These are phyloP conservation scores for Solanum hybrid DNA, from an alignment of 305 asterid genomes.

Conservation along the genomic window DNA sequence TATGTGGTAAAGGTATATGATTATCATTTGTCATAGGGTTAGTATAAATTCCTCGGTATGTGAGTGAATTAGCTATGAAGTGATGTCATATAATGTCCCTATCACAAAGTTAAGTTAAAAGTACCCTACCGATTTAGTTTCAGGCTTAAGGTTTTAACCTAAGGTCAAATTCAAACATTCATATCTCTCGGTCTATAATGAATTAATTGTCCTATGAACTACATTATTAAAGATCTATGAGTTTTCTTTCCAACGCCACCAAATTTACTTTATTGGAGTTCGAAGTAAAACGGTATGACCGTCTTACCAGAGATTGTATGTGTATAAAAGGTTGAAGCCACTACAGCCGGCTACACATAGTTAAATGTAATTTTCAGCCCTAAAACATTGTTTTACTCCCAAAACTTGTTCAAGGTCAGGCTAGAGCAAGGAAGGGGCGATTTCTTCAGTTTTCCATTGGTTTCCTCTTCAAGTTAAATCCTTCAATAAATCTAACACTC, in stretches of 20 bases:
- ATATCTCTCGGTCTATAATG: background rate
- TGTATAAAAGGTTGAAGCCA: background rate
- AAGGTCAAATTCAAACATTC: background rate
- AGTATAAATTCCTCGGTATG: background rate
- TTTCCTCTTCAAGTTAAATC: background rate
- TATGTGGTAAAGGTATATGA: background rate
- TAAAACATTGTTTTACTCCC: background rate
- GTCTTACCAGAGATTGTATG: background rate
- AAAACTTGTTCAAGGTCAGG: background rate
- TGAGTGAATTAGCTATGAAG: background rate
- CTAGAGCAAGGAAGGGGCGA: background rate
- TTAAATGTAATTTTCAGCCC: background rate
- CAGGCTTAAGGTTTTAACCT: background rate
- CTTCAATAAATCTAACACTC: background rate
- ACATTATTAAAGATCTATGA: too few species aligned
- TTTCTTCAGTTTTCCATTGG: background rate
- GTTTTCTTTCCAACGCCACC: background rate
- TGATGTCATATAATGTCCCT: background rate
- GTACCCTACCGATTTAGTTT: background rate
- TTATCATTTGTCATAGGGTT: background rate
- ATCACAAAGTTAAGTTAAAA: background rate
- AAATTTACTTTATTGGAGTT: background rate
- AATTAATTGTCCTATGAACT: background rate
- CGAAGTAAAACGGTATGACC: background rate
- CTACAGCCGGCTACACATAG: background rate